These are phyloP conservation scores for Beauveria sp. DNA, from an alignment of 2,329 filamentous ascomycete species.

Conservation along the genomic window DNA sequence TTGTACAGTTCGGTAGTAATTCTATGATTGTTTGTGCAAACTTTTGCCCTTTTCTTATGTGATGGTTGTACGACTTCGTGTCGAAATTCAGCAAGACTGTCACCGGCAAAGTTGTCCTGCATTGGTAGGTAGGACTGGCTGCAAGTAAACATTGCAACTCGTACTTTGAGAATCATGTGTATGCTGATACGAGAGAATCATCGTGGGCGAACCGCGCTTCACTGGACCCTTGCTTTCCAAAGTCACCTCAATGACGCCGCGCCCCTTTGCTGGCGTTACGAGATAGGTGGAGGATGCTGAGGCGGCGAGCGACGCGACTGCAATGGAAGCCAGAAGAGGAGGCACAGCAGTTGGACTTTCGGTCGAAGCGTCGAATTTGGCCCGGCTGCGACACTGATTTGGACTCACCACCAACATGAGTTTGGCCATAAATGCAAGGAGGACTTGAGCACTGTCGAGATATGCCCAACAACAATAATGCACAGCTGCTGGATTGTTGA, in stretches of 20 bases:
- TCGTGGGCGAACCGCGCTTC: not conserved
- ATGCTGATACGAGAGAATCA: not conserved
- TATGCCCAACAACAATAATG: not conserved
- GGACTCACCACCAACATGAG: not conserved
- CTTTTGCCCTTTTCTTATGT: no score
- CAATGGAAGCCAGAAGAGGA: not conserved
- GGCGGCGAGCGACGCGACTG: not conserved
- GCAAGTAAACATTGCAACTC: no score
- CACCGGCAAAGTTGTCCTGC: no score
- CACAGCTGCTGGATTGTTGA: not conserved
- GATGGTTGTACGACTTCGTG: no score
- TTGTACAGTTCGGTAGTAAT: no score
- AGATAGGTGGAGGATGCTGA: not conserved
- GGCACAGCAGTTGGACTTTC: not conserved
- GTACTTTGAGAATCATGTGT: no score
- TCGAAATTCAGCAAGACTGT: no score
- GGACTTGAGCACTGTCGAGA: not conserved
- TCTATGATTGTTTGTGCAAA: no score
- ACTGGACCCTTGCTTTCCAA: not conserved
- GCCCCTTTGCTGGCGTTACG: no score
- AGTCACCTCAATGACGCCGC: no score
- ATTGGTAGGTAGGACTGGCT: no score
- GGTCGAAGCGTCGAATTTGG: not conserved
- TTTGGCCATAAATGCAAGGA: not conserved
- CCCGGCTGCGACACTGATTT: not conserved